A percentile compares a stretch with the other conserved stretches of the same genome.
These are phyloP conservation scores for Kwoniella dendrophila DNA, from an alignment of 768 basidiomycete genomes.

Conservation along the genomic window DNA sequence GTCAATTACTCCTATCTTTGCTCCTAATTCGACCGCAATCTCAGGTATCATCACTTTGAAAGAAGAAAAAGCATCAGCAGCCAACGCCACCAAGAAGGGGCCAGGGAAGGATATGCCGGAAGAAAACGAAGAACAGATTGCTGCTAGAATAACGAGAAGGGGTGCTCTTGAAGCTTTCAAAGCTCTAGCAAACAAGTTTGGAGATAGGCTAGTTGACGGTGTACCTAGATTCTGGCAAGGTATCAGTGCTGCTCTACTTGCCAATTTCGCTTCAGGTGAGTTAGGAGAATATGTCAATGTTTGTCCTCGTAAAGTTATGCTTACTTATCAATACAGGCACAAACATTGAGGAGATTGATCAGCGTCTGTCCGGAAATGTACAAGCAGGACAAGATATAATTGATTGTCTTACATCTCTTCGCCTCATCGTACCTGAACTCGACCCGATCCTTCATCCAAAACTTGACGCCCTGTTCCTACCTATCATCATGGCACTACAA, in stretches of 20 bases:
- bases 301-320: background rate
- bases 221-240: constrained; percentile 97
- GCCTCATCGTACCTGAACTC: constrained; percentile 75
- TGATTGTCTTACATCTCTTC: constrained; percentile 86
- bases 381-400: constrained; percentile 61
- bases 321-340: background rate
- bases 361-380: constrained; percentile 9
- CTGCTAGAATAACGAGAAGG: constrained; percentile 73
- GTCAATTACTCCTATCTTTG: constrained; percentile 85
- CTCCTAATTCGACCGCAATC: constrained; percentile 55
- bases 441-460: constrained; percentile 70
- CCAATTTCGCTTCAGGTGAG: constrained; percentile 33
- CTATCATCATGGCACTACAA: constrained; percentile 73
- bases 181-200: constrained; percentile 76
- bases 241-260: constrained; percentile 75
- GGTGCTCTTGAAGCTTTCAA: constrained; percentile 84
- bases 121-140: constrained; percentile 63
- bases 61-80: constrained; percentile 51
- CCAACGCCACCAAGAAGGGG: constrained; percentile 34
- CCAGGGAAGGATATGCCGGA: constrained; percentile 32
- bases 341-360: constrained; percentile 13
- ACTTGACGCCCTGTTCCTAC: constrained; percentile 73
- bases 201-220: constrained; percentile 67
- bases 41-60: constrained; percentile 78
- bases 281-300: background rate